These are phyloP conservation scores for Aureobasidium sp. DNA, from an alignment of 2,329 filamentous ascomycete genomes.

Conservation along the genomic window DNA sequence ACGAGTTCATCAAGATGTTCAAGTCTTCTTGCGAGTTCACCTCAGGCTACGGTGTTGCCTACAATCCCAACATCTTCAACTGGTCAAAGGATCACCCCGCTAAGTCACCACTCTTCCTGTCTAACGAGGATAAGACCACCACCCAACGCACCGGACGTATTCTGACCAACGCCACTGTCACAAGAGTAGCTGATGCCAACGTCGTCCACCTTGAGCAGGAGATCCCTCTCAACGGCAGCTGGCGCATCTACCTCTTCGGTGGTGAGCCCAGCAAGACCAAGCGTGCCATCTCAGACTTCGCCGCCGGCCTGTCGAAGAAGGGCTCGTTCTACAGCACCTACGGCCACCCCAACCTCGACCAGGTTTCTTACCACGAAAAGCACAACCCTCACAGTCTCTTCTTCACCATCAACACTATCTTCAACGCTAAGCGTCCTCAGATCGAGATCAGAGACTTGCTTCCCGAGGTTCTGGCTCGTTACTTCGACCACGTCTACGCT, in stretches of 20 bases:
- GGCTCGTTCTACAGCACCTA: conserved; percentile 67
- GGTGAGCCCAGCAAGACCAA: conserved; percentile 56
- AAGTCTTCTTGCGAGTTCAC: conserved; percentile 90
- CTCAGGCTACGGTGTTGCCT: conserved; percentile 83
- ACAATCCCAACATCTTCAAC: conserved; percentile 75
- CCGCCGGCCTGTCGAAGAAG: conserved; percentile 55
- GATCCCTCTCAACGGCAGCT: conserved; percentile 79
- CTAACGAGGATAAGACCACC: conserved; percentile 45
- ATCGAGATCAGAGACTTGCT: conserved; percentile 68
- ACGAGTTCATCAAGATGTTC: conserved; percentile 82
- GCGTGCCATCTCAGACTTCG: conserved; percentile 63
- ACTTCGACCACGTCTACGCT: conserved; percentile 76
- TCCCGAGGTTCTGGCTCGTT: conserved; percentile 64
- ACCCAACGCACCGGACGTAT: conserved; percentile 68
- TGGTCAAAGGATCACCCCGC: conserved; percentile 70
- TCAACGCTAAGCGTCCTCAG: conserved; percentile 59
- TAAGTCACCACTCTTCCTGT: conserved; percentile 62
- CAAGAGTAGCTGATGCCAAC: conserved; percentile 80
- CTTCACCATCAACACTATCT: conserved; percentile 71
- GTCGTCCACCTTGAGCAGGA: conserved; percentile 86
- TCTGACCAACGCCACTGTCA: conserved; percentile 73
- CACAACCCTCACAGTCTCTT: conserved; percentile 81
- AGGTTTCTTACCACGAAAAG: conserved; percentile 67
- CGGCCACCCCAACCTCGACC: conserved; percentile 52
- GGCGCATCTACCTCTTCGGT: conserved; percentile 80